Base-by-base conservation (phyloP, 2,329 filamentous ascomycete species). In the Aureobasidium sp. region DNA sequence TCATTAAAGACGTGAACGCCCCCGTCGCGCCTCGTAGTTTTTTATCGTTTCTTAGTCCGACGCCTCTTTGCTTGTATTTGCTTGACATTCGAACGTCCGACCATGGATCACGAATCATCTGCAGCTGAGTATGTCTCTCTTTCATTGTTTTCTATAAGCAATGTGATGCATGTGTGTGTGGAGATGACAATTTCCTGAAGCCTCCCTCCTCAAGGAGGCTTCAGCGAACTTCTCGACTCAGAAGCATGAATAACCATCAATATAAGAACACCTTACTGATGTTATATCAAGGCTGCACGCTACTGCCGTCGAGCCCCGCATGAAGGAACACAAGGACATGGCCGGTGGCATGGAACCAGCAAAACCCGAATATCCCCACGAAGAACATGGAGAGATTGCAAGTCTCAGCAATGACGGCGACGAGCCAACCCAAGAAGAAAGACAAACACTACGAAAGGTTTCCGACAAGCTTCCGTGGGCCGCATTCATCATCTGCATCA, bases 401-500 rank as follows among this genome's bases (percentile, higher is more conserved):
- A 61, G 56, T 33, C 24, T 52, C 29, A 69, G 68, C 12, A 62
- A 64, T 29, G 70, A 73, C 27, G 71, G 71, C 27, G 67, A 74
- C n/a, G 70, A 71, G 63, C 78, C 77, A 1, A 77, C 73, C 22
- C 73, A 74, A 5, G 72, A 76, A 35, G 78, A 80, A 65, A 72
- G 72, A 64, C 68, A 67, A 44, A 76, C 74, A 0, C 70, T 80
- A 29, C 70, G 77, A 59, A 74, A 75, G 62, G 73, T 80, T n/a
- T 74, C 76, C 49, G 78, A 80, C 67, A 72, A 73, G 48, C 70
- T 80, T 4, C 78, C 78, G 48, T 75, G 74, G 66, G 72, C 74
- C 24, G 77, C 78, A 29, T 80, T 78, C 66, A 66, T 80, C 19
- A 75, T 81, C 57, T 78, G 78, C n/a, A 67, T 79, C 29, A 77